A percentile compares a stretch with the other conserved stretches of the same genome.
Evolutionary conservation across 805 yeast genomes (phyloP).

Genomic region (Wickerhamomyces bovis): DNA sequence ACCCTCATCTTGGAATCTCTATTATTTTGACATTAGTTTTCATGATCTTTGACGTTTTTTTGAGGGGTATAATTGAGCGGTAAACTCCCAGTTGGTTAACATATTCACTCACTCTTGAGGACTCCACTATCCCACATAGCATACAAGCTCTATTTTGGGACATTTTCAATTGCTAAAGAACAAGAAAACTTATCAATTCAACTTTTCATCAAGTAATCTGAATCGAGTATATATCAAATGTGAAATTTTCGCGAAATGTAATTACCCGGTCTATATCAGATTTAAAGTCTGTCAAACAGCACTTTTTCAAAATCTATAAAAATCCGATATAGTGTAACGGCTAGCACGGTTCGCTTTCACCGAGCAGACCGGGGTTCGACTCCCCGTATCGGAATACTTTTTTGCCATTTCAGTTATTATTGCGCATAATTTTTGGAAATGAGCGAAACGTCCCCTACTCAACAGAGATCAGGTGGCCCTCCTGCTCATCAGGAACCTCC

Average conservation of each 20-base stretch:
- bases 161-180: not conserved
- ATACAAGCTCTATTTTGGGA: conserved; percentile 70
- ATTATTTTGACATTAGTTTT: not conserved
- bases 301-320: not conserved
- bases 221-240: no score
- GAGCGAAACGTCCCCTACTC: no score
- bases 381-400: conserved; percentile 65
- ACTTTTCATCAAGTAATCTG: no score
- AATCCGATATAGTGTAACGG: conserved; percentile 77
- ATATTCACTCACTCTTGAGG: conserved; percentile 47
- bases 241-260: not conserved
- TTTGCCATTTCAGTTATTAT: no score
- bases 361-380: conserved; percentile 84
- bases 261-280: not conserved
- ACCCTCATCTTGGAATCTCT: conserved; percentile 73
- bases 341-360: conserved; percentile 82
- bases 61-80: not conserved
- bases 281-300: not conserved
- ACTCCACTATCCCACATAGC: conserved; percentile 91
- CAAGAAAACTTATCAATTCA: no score
- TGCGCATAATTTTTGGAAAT: no score
- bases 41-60: no score
- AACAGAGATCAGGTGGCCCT: no score
- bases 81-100: no score
- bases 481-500: no score